A percentile compares a stretch with the other conserved stretches of the same genome.
Evolutionary conservation across 108 stramenopile species (phyloP).

Genomic region (Fragilaria radians): DNA sequence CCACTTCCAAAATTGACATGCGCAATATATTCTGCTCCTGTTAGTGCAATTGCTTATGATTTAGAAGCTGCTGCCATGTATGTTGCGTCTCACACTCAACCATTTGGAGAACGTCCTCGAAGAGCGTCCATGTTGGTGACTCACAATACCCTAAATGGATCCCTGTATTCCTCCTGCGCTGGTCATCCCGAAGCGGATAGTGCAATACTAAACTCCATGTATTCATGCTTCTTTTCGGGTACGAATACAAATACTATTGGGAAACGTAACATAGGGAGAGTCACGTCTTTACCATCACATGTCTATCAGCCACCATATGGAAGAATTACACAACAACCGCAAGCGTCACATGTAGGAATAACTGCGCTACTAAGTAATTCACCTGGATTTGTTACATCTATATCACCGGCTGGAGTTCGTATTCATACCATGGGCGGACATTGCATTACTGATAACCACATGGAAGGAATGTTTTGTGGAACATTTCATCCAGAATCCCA

Average conservation of each 20-base stretch:
- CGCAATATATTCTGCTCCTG: slow-evolving; percentile 33
- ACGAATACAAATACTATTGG: slow-evolving; percentile 2
- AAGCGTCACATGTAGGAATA: slow-evolving; percentile 37
- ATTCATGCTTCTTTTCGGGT: slow-evolving; percentile 44
- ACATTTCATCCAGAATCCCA: slow-evolving; percentile 41
- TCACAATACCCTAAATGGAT: slow-evolving; percentile 30
- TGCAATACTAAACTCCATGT: slow-evolving; percentile 30
- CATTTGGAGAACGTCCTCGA: slow-evolving; percentile 3
- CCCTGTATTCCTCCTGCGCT: slow-evolving; percentile 59
- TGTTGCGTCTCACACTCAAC: slow-evolving; percentile 57
- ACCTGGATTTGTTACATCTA: slow-evolving; percentile 39
- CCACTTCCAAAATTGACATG: slow-evolving; percentile 17
- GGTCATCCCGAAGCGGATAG: slow-evolving; percentile 65
- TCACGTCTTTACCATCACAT: slow-evolving; percentile 32
- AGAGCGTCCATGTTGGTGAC: slow-evolving; percentile 20
- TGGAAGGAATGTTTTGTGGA: slow-evolving; percentile 50
- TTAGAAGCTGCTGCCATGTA: slow-evolving; percentile 39
- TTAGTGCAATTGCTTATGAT: slow-evolving; percentile 48
- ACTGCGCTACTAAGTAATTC: slow-evolving; percentile 32
- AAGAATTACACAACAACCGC: slow-evolving; percentile 18
- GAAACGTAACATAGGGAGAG: background rate
- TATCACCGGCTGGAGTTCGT: slow-evolving; percentile 63
- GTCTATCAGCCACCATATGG: slow-evolving; percentile 55
- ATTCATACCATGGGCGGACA: slow-evolving; percentile 66
- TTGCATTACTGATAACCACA: slow-evolving; percentile 35